Conservation (phyloP, 768 basidiomycete species). For the Mycena indigotica region DNA sequence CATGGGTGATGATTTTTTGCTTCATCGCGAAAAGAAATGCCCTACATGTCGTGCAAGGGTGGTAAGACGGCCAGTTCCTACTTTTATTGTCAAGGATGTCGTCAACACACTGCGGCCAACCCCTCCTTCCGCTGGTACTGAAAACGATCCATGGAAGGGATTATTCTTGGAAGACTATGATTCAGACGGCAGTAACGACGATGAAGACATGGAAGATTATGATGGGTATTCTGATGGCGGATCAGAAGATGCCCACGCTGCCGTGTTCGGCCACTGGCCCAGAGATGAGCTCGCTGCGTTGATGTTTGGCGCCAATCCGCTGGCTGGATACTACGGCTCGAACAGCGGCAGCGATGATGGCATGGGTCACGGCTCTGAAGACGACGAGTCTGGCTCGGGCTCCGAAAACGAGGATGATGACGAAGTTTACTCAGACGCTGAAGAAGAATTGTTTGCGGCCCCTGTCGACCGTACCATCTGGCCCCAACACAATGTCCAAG, state of each 20-base stretch:
- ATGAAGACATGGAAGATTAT: slow-evolving; percentile 33
- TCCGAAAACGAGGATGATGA: slow-evolving; percentile 23
- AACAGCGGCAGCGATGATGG: slow-evolving; percentile 19
- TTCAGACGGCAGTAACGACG: slow-evolving; percentile 39
- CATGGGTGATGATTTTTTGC: slow-evolving; percentile 46
- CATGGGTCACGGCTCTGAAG: background rate
- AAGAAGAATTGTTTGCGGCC: background rate
- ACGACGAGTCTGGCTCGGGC: background rate
- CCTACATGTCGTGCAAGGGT: slow-evolving; percentile 69
- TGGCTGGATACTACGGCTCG: slow-evolving; percentile 12
- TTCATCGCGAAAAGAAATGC: slow-evolving; percentile 68
- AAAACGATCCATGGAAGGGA: slow-evolving; percentile 67
- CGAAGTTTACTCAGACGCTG: slow-evolving; percentile 26
- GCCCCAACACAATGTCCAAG: too few species aligned
- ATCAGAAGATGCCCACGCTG: slow-evolving; percentile 32
- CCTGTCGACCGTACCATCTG: background rate
- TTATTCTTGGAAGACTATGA: slow-evolving; percentile 57
- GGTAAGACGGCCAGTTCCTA: slow-evolving; percentile 60
- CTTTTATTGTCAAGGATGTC: slow-evolving; percentile 69
- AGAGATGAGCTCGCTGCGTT: slow-evolving; percentile 24
- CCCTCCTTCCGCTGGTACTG: slow-evolving; percentile 32
- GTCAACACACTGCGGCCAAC: slow-evolving; percentile 41
- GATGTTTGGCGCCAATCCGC: slow-evolving; percentile 7
- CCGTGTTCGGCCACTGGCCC: slow-evolving; percentile 38
- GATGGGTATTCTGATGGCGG: slow-evolving; percentile 36